phyloP scores from a whole-genome alignment of 306 rosid species.

The Sesbania bispinosa region DNA sequence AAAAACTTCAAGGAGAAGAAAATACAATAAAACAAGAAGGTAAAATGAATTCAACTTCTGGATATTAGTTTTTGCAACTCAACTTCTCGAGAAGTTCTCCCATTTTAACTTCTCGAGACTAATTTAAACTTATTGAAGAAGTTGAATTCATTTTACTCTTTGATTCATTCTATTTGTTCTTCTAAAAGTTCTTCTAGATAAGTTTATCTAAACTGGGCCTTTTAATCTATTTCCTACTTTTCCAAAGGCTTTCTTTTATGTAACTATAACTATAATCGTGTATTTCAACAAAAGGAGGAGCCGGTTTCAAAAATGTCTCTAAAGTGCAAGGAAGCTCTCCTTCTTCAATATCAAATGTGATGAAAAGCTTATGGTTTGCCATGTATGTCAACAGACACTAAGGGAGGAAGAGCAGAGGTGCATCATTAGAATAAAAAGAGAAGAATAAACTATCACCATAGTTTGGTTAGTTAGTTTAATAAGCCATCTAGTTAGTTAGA shows the following conservation, averaged over 20 bases:
- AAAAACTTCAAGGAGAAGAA: no score
- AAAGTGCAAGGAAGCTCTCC: neutral
- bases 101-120: no score
- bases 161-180: no score
- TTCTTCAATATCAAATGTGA: neutral
- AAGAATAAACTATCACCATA: neutral
- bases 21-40: no score
- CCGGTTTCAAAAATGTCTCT: neutral
- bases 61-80: no score
- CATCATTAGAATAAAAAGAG: neutral
- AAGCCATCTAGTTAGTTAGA: neutral
- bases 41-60: no score
- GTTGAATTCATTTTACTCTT: no score
- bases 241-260: neutral
- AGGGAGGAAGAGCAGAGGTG: neutral
- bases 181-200: no score
- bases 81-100: no score
- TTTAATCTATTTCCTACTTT: neutral
- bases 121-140: no score
- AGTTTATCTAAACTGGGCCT: neutral
- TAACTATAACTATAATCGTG: neutral
- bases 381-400: neutral
- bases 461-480: neutral
- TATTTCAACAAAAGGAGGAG: conserved; percentile 8
- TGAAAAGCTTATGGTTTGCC: neutral